These are phyloP conservation scores for Aspergillus aculeatinus DNA, from an alignment of 2,329 filamentous ascomycete species.

Conservation along the genomic window DNA sequence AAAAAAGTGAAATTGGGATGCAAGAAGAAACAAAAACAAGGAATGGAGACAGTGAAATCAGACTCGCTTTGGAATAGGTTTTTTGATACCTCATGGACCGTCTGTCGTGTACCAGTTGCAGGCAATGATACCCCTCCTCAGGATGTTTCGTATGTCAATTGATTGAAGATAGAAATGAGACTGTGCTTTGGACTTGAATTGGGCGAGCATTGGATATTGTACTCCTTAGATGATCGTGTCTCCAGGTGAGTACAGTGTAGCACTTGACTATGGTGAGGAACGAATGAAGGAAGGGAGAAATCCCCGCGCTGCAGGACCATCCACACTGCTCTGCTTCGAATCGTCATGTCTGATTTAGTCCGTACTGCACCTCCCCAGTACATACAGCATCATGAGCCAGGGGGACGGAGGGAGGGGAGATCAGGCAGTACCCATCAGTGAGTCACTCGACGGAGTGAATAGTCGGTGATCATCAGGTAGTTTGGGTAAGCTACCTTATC, in stretches of 20 bases:
- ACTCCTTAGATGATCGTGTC: constrained; percentile 4
- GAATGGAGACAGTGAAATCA: not conserved
- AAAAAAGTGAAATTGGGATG: not conserved
- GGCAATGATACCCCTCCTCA: constrained; percentile 11
- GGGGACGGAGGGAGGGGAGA: not conserved
- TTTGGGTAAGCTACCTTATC: not conserved
- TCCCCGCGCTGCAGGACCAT: not conserved
- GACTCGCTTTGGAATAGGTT: not conserved
- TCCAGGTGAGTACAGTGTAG: constrained; percentile 1
- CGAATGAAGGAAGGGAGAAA: not conserved
- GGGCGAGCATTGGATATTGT: not conserved
- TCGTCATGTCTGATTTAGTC: not conserved
- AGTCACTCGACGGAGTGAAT: constrained; percentile 3
- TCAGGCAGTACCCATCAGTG: constrained; percentile 12
- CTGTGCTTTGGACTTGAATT: not conserved
- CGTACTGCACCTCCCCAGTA: not conserved
- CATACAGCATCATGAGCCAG: constrained; percentile 3
- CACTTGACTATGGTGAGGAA: not conserved
- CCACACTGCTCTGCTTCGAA: not conserved
- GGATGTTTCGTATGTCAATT: not conserved
- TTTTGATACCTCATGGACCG: constrained; percentile 1
- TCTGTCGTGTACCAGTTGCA: constrained; percentile 5
- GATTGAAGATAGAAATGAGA: not conserved
- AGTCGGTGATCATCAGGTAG: constrained; percentile 1
- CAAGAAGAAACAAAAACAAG: not conserved